Evolutionary conservation across 768 basidiomycete species (phyloP).

Genomic region (Pleurotus djamor): DNA sequence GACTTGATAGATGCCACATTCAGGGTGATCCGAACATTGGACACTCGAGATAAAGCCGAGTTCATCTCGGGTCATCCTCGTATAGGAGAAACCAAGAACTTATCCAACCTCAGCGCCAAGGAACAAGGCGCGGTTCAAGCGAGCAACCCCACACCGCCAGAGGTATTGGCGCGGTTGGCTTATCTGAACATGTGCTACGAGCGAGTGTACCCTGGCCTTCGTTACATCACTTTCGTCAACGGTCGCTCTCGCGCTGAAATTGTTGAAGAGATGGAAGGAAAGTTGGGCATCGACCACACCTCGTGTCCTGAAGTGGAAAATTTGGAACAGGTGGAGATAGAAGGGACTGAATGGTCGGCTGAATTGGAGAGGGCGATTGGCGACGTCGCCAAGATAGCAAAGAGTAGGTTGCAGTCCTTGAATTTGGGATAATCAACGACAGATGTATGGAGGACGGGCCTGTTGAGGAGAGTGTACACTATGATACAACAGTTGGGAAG

Average conservation of each 20-base stretch:
- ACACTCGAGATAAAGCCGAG: conserved; percentile 41
- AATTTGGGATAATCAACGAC: conserved; percentile 25
- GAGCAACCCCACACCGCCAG: conserved; percentile 57
- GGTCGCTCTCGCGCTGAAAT: conserved; percentile 72
- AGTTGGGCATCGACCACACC: conserved; percentile 51
- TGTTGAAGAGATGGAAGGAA: conserved; percentile 77
- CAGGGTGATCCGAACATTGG: conserved; percentile 51
- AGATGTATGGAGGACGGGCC: not conserved
- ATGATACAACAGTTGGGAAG: not conserved
- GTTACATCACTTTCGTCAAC: conserved; percentile 93
- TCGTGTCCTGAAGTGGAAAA: conserved; percentile 37
- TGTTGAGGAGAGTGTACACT: not conserved
- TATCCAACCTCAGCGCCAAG: conserved; percentile 72
- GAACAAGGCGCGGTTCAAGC: conserved; percentile 61
- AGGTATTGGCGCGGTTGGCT: conserved; percentile 67
- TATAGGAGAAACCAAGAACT: conserved; percentile 78
- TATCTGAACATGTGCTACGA: conserved; percentile 83
- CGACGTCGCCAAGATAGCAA: conserved; percentile 78
- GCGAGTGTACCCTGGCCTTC: conserved; percentile 64
- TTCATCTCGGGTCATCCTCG: conserved; percentile 88
- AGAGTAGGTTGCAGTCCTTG: conserved; percentile 55
- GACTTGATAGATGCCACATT: conserved; percentile 57
- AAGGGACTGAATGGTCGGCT: conserved; percentile 49
- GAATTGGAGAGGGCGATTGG: conserved; percentile 73
- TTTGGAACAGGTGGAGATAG: conserved; percentile 33